Conservation (phyloP, 371 early-diverging fungal genomes). For the Mucor irregularis region DNA sequence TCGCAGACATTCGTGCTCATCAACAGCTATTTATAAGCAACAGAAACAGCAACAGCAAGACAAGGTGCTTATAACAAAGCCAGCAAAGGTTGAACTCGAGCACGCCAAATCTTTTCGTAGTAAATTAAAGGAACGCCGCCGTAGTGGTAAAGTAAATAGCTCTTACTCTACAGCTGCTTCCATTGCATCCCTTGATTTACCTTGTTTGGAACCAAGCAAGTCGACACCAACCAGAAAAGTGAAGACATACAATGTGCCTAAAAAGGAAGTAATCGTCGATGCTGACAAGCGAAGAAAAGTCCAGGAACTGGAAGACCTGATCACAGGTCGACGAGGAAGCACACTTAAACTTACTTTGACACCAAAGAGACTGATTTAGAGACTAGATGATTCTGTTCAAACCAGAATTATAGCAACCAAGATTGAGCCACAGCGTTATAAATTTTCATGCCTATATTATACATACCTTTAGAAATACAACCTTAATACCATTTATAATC, state of each 20-base stretch:
- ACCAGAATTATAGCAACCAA: too few species aligned
- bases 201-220: constrained; percentile 15
- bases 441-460: too few species aligned
- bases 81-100: background rate
- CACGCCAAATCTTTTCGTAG: background rate
- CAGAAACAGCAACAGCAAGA: background rate
- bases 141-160: constrained; percentile 15
- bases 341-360: constrained; percentile 48
- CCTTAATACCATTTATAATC: too few species aligned
- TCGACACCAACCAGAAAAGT: constrained; percentile 33
- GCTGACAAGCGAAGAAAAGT: constrained; percentile 34
- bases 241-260: constrained; percentile 34
- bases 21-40: constrained; percentile 9
- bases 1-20: constrained; percentile 32
- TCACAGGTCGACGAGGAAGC: constrained; percentile 44
- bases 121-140: constrained; percentile 15
- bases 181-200: background rate
- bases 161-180: constrained; percentile 14
- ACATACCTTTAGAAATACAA: too few species aligned
- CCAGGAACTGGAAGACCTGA: constrained; percentile 44
- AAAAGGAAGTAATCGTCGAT: constrained; percentile 8
- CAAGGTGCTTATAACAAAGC: background rate
- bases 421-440: too few species aligned
- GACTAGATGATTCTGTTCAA: too few species aligned
- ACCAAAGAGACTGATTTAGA: constrained; percentile 30